Base-by-base conservation (phyloP, 169 alveolate genomes). In the Ichthyophthirius multifiliis region DNA sequence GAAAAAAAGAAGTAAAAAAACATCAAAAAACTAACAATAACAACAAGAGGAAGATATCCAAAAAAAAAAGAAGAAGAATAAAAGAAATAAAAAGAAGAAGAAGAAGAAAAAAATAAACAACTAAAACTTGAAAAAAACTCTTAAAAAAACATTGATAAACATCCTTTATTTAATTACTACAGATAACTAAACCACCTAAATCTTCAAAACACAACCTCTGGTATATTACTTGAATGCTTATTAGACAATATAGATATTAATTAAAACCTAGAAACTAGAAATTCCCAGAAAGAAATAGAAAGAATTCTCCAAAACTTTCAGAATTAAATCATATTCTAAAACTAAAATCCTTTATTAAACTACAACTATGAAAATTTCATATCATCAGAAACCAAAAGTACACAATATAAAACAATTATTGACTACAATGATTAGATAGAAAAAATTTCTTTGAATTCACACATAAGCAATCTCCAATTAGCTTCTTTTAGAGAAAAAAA, bases 401-500 rank as follows among this genome's bases (percentile, higher is more conserved):
- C n/a, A n/a, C n/a, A n/a, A n/a, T n/a, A n/a, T 6, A n/a, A 81
- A 31, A 9, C 55, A 0, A 47, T 81, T 16, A 27, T 71, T 2
- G 86, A 81, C 41, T 81, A 81, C 48, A 46, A 74, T 48, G 82
- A 81, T 73, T 37, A 30, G 12, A 81, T 81, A n/a, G 65, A 45
- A 67, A 71, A 46, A 31, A 71, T 64, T 15, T 44, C 73, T 44
- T 65, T 47, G 34, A 35, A 44, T 6, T 81, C 82, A 2, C 23
- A 37, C 23, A 47, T 71, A 6, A 30, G 44, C 39, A 76, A 81
- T 43, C 27, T 46, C 35, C 34, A 75, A 9, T 18, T 9, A n/a
- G 43, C 74, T 13, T 15, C 62, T 0, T 81, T 67, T 5, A 74
- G 84, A 62, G 94, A 83, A 44, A 80, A 76, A 32, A 48, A 90